These are phyloP conservation scores for Aspergillus neoniger DNA, from an alignment of 2,329 filamentous ascomycete genomes.

Conservation along the genomic window DNA sequence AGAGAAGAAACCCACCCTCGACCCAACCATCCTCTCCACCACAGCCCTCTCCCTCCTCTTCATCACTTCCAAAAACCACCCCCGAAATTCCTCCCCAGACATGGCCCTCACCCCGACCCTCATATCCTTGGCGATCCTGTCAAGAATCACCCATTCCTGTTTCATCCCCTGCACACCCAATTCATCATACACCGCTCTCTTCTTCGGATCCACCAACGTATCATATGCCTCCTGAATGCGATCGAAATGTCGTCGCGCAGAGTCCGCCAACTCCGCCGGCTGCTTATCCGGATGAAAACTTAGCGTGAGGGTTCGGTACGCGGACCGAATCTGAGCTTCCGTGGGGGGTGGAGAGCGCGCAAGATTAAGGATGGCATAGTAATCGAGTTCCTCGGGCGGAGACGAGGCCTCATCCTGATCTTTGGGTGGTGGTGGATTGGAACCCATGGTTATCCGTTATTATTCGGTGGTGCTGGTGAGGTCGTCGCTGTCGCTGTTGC, in stretches of 20 bases:
- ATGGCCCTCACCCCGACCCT: constrained; percentile 42
- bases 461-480: not conserved
- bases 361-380: constrained; percentile 46
- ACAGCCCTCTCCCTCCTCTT: constrained; percentile 40
- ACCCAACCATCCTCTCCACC: constrained; percentile 40
- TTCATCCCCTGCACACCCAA: constrained; percentile 44
- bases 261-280: constrained; percentile 39
- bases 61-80: constrained; percentile 45
- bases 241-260: constrained; percentile 41
- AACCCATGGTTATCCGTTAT: not conserved
- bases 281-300: constrained; percentile 52
- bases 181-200: constrained; percentile 47
- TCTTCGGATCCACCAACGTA: constrained; percentile 44
- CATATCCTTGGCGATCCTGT: constrained; percentile 28
- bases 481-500: no score
- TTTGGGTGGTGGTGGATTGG: not conserved
- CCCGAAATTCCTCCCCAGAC: constrained; percentile 42
- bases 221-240: constrained; percentile 46
- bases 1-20: constrained; percentile 34
- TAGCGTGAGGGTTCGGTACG: constrained; percentile 46
- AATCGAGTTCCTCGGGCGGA: constrained; percentile 37
- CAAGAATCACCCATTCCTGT: constrained; percentile 35
- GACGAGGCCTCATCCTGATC: not conserved
- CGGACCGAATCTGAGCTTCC: constrained; percentile 45
- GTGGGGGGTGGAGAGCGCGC: constrained; percentile 42